Evolutionary conservation across 2,329 filamentous ascomycete species (phyloP).

Genomic region (Didymella sp.): DNA sequence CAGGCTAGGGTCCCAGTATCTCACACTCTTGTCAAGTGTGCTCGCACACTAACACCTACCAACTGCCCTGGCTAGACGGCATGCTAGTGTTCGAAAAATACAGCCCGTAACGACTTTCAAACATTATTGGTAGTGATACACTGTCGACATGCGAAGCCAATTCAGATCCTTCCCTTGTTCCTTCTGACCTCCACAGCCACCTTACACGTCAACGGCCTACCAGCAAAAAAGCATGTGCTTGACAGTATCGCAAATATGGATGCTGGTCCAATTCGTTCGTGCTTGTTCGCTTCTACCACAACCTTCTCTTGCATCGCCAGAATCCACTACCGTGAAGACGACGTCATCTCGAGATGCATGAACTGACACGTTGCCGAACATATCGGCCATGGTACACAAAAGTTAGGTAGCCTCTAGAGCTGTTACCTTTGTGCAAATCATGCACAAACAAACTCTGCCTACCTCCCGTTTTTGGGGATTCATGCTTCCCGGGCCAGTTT

Average conservation of each 20-base stretch:
- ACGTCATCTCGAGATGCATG: neutral
- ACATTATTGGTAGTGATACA: neutral
- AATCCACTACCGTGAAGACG: neutral
- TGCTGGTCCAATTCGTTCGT: neutral
- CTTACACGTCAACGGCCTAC: neutral
- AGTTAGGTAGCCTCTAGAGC: too few species aligned
- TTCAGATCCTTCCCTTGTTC: neutral
- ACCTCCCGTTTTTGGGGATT: too few species aligned
- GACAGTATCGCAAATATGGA: neutral
- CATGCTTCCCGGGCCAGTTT: too few species aligned
- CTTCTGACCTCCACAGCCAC: neutral
- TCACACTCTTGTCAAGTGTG: neutral
- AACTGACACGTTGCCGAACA: too few species aligned
- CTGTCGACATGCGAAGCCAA: neutral
- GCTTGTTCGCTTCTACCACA: neutral
- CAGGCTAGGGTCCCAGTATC: neutral
- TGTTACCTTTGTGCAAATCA: too few species aligned
- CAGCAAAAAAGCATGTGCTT: neutral
- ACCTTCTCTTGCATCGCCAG: neutral
- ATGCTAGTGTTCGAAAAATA: neutral
- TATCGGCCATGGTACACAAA: too few species aligned
- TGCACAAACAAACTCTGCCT: too few species aligned
- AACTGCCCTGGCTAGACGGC: neutral
- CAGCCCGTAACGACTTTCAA: neutral
- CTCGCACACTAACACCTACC: neutral